Evolutionary conservation across 2,329 filamentous ascomycete genomes (phyloP).

Genomic region (Didymella glomerata): DNA sequence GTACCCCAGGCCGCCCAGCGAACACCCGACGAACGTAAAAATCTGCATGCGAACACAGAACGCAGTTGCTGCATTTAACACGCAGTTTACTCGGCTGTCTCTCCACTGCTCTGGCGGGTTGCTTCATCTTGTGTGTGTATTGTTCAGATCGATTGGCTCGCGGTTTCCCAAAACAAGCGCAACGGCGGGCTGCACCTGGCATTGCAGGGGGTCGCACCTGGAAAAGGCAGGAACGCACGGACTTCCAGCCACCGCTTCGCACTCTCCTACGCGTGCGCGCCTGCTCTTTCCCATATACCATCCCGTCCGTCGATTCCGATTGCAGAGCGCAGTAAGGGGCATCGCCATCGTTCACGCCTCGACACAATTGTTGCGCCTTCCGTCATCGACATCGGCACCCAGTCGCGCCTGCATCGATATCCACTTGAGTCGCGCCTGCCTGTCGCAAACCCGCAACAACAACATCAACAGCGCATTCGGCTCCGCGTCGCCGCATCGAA

Average conservation of each 20-base stretch:
- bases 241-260: constrained; percentile 17
- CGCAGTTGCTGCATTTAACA: constrained; percentile 11
- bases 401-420: constrained; percentile 15
- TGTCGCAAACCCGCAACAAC: constrained; percentile 35
- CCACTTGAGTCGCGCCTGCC: constrained; percentile 27
- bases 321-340: constrained; percentile 36
- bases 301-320: constrained; percentile 37
- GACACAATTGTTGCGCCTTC: constrained; percentile 24
- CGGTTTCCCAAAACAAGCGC: constrained; percentile 24
- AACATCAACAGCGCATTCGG: constrained; percentile 29
- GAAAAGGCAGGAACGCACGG: constrained; percentile 29
- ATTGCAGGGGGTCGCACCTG: constrained; percentile 5
- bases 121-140: constrained; percentile 29
- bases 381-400: constrained; percentile 22
- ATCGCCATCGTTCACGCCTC: constrained; percentile 30
- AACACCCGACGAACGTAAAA: constrained; percentile 17
- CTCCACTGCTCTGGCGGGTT: constrained; percentile 18
- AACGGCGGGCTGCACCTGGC: constrained; percentile 22
- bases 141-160: constrained; percentile 29
- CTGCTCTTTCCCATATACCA: constrained; percentile 33
- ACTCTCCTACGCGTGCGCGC: constrained; percentile 30
- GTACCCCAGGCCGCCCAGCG: constrained; percentile 6
- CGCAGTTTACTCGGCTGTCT: neutral
- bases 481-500: constrained; percentile 36
- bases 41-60: constrained; percentile 8